phyloP scores from a whole-genome alignment of 495 filamentous ascomycete species.

The Penicillium paradoxum region DNA sequence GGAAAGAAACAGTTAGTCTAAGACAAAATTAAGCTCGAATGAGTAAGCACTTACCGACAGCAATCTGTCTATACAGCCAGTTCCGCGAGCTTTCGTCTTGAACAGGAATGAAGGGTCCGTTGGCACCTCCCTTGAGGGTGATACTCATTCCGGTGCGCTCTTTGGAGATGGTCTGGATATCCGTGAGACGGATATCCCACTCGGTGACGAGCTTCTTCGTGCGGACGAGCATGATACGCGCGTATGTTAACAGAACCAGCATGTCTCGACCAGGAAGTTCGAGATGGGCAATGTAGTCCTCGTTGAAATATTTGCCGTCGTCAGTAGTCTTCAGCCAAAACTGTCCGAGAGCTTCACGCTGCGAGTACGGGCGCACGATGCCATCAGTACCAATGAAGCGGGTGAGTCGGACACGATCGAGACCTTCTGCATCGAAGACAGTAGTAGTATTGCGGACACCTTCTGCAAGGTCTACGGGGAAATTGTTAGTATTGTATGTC shows the following conservation, averaged over 20 bases:
- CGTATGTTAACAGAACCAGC: conserved; percentile 92
- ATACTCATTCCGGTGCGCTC: conserved; percentile 91
- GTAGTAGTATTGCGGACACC: conserved; percentile 98
- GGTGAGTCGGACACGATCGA: conserved; percentile 87
- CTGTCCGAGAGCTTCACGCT: conserved; percentile 93
- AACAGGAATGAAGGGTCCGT: conserved; percentile 92
- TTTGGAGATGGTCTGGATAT: conserved; percentile 94
- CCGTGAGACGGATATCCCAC: conserved; percentile 94
- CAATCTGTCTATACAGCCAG: conserved; percentile 76
- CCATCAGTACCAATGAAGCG: conserved; percentile 89
- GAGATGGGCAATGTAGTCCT: conserved; percentile 93
- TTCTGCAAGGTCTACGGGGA: conserved; percentile 67
- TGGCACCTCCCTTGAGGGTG: conserved; percentile 79
- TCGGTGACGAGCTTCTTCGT: conserved; percentile 77
- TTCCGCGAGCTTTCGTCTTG: conserved; percentile 81
- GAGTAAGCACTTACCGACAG: conserved; percentile 42
- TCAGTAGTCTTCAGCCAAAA: conserved; percentile 98
- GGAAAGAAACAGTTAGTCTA: conserved; percentile 14
- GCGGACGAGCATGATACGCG: conserved; percentile 83
- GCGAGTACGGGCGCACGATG: conserved; percentile 89
- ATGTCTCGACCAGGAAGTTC: conserved; percentile 87
- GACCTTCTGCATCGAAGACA: conserved; percentile 89
- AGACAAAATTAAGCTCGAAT: not conserved
- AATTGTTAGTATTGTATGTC: conserved; percentile 17
- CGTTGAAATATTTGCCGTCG: conserved; percentile 95